Conservation (phyloP, 176 grass and related monocot species). For the Carex scoparia region DNA sequence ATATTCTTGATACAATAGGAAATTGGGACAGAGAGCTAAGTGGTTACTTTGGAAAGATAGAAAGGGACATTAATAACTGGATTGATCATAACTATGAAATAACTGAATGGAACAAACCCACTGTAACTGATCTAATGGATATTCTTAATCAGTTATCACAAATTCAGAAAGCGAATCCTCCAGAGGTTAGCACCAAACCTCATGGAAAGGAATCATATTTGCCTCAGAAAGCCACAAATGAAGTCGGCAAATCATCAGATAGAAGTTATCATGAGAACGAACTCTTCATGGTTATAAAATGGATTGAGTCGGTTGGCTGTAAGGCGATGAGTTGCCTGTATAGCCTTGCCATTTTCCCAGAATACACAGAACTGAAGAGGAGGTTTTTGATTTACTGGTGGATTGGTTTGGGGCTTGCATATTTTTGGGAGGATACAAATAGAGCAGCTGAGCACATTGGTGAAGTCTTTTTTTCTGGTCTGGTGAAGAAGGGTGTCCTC, state of each 20-base stretch:
- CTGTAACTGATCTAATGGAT: too few species aligned
- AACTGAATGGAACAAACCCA: too few species aligned
- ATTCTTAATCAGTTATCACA: too few species aligned
- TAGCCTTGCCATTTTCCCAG: neutral
- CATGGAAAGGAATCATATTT: neutral
- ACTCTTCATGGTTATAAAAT: neutral
- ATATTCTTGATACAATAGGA: too few species aligned
- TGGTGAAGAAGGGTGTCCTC: neutral
- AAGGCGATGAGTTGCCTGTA: neutral
- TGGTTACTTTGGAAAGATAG: too few species aligned
- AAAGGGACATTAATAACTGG: too few species aligned
- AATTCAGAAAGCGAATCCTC: neutral
- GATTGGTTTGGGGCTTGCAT: neutral
- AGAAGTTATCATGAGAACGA: neutral
- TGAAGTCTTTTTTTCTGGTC: neutral
- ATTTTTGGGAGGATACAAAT: neutral
- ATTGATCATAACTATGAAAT: too few species aligned
- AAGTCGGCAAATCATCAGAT: neutral
- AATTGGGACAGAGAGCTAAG: too few species aligned
- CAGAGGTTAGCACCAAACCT: neutral
- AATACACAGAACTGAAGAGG: neutral
- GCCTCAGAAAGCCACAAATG: neutral
- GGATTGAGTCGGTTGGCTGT: neutral
- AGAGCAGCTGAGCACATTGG: neutral
- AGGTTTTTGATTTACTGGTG: neutral